Base-by-base conservation (phyloP, 768 basidiomycete species). In the Collybia sordida region DNA sequence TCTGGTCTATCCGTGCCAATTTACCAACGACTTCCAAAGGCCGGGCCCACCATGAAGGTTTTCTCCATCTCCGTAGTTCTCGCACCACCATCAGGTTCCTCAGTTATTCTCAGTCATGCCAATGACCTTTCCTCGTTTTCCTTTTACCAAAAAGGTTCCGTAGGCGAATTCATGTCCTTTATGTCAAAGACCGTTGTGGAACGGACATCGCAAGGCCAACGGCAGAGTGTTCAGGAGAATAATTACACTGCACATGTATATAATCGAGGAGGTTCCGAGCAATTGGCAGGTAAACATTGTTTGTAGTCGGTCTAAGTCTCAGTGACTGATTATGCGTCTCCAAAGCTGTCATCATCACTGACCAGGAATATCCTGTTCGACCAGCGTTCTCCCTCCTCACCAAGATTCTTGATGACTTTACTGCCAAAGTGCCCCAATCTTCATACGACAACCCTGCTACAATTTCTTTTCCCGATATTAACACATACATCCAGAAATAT, bases 161-260 rank as follows among this genome's bases (percentile, higher is more conserved):
- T 96, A 45, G 82, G 76, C 45, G 96, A 98, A 72, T 98, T 98
- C 70, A 81, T 98, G 83, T 79, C 82, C 21, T 98, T 98, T 79
- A 88, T 97, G 68, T 83, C 88, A 40, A 93, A 86, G 79, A 98
- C 94, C 1, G 93, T 98, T 25, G 85, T 84, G 34, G 92, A 95
- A 60, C 79, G 94, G 39, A 98, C 95, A 14, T 75, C 79, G 5
- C 83, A 85, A 52, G 93, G 93, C 15, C 90, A 94, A 68, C 81
- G 97, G 42, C 93, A 96, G 74, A 94, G 89, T 46, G 85, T 98
- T 9, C 88, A 95, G 66, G 96, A 98, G 75, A 93, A 94, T 66
- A 85, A 79, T 53, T 93, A 98, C 67, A 88, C 84, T 14, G 94
- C 93, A 0, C 93, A 98, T 73, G 92, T 92, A 6, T 97, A 95